Conservation (phyloP, 2,329 filamentous ascomycete genomes). For the Nemania abortiva region DNA sequence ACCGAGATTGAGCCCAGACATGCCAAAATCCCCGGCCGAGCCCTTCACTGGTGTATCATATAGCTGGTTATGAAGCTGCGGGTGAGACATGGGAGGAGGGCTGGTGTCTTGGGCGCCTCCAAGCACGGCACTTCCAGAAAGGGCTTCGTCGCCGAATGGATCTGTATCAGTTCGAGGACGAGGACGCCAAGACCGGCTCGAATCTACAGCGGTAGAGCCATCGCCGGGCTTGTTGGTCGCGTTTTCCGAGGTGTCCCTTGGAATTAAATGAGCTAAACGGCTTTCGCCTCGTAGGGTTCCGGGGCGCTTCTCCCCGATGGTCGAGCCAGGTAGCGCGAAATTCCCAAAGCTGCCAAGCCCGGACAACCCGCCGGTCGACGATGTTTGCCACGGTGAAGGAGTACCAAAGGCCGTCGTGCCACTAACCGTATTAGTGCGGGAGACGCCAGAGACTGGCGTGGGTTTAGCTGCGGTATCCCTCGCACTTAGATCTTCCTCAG, state of each 20-base stretch:
- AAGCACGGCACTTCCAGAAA: constrained; percentile 77
- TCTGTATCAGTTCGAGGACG: constrained; percentile 79
- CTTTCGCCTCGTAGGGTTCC: constrained; percentile 80
- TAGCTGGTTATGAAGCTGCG: constrained; percentile 54
- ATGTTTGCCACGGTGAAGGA: constrained; percentile 60
- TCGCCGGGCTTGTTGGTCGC: constrained; percentile 65
- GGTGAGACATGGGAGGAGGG: constrained; percentile 53
- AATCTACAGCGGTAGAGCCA: constrained; percentile 55
- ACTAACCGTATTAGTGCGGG: constrained; percentile 65
- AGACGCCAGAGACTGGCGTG: constrained; percentile 60
- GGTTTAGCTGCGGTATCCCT: constrained; percentile 50
- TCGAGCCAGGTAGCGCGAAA: constrained; percentile 76
- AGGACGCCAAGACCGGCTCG: constrained; percentile 66
- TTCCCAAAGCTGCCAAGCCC: constrained; percentile 90
- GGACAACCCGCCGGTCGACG: constrained; percentile 65
- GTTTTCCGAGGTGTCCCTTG: constrained; percentile 80
- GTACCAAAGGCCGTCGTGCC: constrained; percentile 59
- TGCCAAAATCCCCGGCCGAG: constrained; percentile 69
- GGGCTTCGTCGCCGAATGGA: constrained; percentile 76
- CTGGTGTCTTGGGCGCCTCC: constrained; percentile 80
- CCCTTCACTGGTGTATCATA: constrained; percentile 69
- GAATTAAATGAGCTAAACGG: constrained; percentile 85
- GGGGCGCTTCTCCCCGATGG: constrained; percentile 78
- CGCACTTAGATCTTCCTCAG: constrained; percentile 57
- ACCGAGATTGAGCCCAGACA: constrained; percentile 69